Evolutionary conservation across 1,284 basidiomycete species (phyloP).

Genomic region (Coriolopsis trogii): DNA sequence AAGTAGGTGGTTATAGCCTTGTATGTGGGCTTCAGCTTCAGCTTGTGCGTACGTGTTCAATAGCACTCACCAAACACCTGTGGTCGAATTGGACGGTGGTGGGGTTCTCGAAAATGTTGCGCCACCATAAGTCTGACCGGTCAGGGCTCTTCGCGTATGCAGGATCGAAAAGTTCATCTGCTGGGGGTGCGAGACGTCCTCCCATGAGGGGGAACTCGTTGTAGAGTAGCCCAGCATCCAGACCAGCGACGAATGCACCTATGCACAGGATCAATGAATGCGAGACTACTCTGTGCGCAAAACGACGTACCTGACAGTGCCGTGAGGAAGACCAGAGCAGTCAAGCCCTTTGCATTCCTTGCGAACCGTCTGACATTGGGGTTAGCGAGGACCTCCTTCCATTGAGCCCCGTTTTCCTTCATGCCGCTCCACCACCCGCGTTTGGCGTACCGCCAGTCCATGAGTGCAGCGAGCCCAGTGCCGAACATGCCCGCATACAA

Average conservation of each 20-base stretch:
- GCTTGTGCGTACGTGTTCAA: constrained; percentile 7
- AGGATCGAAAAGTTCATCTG: constrained; percentile 81
- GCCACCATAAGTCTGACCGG: constrained; percentile 82
- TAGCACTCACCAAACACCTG: constrained; percentile 75
- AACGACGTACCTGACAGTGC: constrained; percentile 76
- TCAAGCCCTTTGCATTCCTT: constrained; percentile 60
- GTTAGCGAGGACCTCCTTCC: constrained; percentile 57
- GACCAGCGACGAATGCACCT: constrained; percentile 97
- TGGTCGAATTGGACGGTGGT: constrained; percentile 98
- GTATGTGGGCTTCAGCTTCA: constrained; percentile 9
- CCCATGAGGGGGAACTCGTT: constrained; percentile 99
- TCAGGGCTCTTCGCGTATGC: constrained; percentile 74
- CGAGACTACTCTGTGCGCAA: constrained; percentile 1
- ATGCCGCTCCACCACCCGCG: constrained; percentile 44
- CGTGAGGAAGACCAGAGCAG: constrained; percentile 84
- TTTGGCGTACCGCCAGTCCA: constrained; percentile 79
- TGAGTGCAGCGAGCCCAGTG: constrained; percentile 77
- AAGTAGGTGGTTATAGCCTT: constrained; percentile 86
- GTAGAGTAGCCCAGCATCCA: constrained; percentile 96
- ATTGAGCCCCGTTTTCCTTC: constrained; percentile 43
- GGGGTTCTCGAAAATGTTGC: constrained; percentile 97
- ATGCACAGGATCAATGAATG: constrained; percentile 15
- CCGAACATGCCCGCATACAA: constrained; percentile 93
- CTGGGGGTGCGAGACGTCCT: constrained; percentile 81
- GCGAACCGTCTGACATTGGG: constrained; percentile 64